These are phyloP conservation scores for Hanseniaspora lindneri DNA, from an alignment of 805 yeast genomes.

Conservation along the genomic window DNA sequence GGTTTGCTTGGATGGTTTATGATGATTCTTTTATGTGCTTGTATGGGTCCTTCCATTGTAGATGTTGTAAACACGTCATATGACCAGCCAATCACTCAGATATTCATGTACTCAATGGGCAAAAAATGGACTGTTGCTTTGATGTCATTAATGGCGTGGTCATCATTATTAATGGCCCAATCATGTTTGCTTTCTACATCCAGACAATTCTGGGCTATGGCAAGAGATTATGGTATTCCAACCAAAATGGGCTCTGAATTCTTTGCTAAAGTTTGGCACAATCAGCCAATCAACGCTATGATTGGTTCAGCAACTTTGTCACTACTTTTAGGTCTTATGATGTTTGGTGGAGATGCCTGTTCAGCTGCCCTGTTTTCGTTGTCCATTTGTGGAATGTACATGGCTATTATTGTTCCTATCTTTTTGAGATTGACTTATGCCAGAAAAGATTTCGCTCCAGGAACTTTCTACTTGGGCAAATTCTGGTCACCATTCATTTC, in stretches of 20 bases:
- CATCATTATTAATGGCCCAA: constrained; percentile 48
- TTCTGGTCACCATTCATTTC: constrained; percentile 36
- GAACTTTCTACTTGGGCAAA: constrained; percentile 52
- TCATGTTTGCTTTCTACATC: constrained; percentile 28
- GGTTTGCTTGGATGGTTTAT: constrained; percentile 48
- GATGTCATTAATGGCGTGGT: constrained; percentile 44
- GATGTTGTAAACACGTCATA: constrained; percentile 35
- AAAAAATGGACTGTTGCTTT: constrained; percentile 53
- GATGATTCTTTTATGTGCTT: constrained; percentile 43
- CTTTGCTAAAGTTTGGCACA: constrained; percentile 45
- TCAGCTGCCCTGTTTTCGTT: constrained; percentile 35
- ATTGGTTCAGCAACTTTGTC: constrained; percentile 30
- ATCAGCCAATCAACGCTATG: constrained; percentile 55
- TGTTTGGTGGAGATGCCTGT: constrained; percentile 34
- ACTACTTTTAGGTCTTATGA: constrained; percentile 30
- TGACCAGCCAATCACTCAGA: constrained; percentile 57
- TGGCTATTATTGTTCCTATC: constrained; percentile 32
- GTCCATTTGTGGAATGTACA: constrained; percentile 32
- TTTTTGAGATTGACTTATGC: constrained; percentile 33
- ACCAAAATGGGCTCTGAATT: constrained; percentile 37
- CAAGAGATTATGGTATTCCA: constrained; percentile 65
- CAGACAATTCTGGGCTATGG: constrained; percentile 62
- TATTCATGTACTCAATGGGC: constrained; percentile 51
- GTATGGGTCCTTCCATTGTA: constrained; percentile 37
- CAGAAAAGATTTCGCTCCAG: constrained; percentile 42